Conservation (phyloP, 2,329 filamentous ascomycete species). For the Immersiporthe knoxdaviesiana region DNA sequence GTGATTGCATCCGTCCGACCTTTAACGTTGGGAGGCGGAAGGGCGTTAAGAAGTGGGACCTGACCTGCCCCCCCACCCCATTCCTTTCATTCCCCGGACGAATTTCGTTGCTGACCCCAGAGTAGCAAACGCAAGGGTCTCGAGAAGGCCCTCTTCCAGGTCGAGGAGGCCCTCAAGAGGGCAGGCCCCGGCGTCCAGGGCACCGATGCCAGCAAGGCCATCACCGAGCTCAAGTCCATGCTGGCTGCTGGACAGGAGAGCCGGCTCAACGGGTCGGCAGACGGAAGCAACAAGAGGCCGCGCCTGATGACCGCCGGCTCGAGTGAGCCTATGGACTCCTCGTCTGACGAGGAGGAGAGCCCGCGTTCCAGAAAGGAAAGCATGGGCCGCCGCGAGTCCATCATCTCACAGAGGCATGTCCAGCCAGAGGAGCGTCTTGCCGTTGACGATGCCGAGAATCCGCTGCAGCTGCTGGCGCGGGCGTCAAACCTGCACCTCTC, state of each 20-base stretch:
- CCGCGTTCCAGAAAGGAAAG: constrained; percentile 19
- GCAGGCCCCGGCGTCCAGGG: constrained; percentile 48
- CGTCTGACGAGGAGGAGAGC: constrained; percentile 38
- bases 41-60: constrained; percentile 72
- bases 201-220: constrained; percentile 50
- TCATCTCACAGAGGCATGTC: constrained; percentile 33
- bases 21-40: constrained; percentile 76
- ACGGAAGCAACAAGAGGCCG: constrained; percentile 28
- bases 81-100: neutral
- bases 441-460: constrained; percentile 75
- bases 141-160: constrained; percentile 74
- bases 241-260: constrained; percentile 39
- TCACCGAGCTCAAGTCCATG: constrained; percentile 47
- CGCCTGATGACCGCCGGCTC: constrained; percentile 34
- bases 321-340: constrained; percentile 37
- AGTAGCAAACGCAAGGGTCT: constrained; percentile 72
- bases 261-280: constrained; percentile 26
- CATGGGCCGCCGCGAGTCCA: constrained; percentile 30
- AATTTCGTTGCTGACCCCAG: neutral
- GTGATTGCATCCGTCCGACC: constrained; percentile 70
- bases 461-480: constrained; percentile 71
- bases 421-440: constrained; percentile 56
- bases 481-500: constrained; percentile 70
- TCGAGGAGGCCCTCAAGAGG: constrained; percentile 69
- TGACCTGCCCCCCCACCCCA: neutral